These are phyloP conservation scores for Ogataea kodamae DNA, from an alignment of 805 yeast genomes.

Conservation along the genomic window DNA sequence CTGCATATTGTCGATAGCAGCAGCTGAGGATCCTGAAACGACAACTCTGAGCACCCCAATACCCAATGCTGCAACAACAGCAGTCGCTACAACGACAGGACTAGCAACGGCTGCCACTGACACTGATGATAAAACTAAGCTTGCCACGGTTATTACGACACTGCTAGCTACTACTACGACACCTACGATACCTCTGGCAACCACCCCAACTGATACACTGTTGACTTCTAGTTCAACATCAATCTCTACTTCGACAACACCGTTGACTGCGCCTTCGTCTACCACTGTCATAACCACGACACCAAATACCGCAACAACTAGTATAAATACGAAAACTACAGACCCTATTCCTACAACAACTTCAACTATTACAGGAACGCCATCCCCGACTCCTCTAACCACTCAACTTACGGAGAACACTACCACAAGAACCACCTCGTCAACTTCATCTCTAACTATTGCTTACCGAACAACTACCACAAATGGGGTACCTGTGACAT, in stretches of 20 bases:
- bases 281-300: conserved; percentile 16
- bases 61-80: conserved; percentile 17
- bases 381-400: conserved; percentile 21
- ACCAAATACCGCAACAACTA: conserved; percentile 11
- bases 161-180: conserved; percentile 7
- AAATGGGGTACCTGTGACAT: conserved; percentile 51
- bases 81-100: conserved; percentile 11
- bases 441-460: conserved; percentile 21
- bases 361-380: conserved; percentile 12
- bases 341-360: conserved; percentile 14
- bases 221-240: too few relatives aligned
- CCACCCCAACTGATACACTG: conserved; percentile 6
- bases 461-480: conserved; percentile 26
- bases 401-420: conserved; percentile 9
- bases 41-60: conserved; percentile 12
- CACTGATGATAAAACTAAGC: conserved; percentile 1
- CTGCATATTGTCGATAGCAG: conserved; percentile 7
- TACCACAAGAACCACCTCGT: conserved; percentile 12
- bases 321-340: conserved; percentile 27
- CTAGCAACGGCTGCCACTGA: conserved; percentile 9
- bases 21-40: conserved; percentile 16
- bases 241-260: too few relatives aligned
- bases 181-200: conserved; percentile 5
- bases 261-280: too few relatives aligned
- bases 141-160: conserved; percentile 3